Evolutionary conservation across 2,329 filamentous ascomycete genomes (phyloP), one percentile per base, ranked within the genome.

Genomic region (Leptographium lundbergii): DNA sequence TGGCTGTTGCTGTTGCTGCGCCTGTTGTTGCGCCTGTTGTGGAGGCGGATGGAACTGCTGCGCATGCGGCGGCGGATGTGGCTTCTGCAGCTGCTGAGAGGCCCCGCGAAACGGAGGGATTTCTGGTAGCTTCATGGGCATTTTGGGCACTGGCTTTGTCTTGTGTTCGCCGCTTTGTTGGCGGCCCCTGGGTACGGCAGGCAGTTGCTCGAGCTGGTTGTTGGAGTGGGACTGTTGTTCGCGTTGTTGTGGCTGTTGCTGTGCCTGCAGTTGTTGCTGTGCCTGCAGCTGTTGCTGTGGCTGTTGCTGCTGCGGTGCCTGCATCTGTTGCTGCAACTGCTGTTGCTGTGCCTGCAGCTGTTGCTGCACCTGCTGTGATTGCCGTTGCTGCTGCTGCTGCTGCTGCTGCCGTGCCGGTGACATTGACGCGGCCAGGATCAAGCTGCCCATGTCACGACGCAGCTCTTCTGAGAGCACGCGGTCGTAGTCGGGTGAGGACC

Each of bases 401-500:
- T 64, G 65, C n/a, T 56, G 54, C 54, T 29, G 32, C 25, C 48
- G 39, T 14, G 60, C 39, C 0, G 56, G 59, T 1, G 60, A 62
- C 36, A 73, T 69, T 17, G 71, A 70, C 2, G 71, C 62, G 9
- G 70, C 72, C 52, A 86, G 70, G 58, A 79, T 81, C 63, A 86
- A 71, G 63, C 76, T 75, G 34, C 75, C 75, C 73, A 86, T 80
- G 62, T 86, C 84, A 60, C 78, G 77, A 63, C 82, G 81, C n/a
- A 87, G 69, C 67, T 87, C 81, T 47, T 81, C 78, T 61, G 84
- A 82, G 50, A 85, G 68, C 50, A 79, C 77, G 53, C 76, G 74
- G 64, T 86, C 83, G 64, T 85, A 84, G 60, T 85, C 82, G 10
- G 77, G 75, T 4, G 82, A 82, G 57, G 77, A 76, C 22, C 74